Base-by-base conservation (phyloP, 2,329 filamentous ascomycete genomes). In the Ascosphaera acerosa region DNA sequence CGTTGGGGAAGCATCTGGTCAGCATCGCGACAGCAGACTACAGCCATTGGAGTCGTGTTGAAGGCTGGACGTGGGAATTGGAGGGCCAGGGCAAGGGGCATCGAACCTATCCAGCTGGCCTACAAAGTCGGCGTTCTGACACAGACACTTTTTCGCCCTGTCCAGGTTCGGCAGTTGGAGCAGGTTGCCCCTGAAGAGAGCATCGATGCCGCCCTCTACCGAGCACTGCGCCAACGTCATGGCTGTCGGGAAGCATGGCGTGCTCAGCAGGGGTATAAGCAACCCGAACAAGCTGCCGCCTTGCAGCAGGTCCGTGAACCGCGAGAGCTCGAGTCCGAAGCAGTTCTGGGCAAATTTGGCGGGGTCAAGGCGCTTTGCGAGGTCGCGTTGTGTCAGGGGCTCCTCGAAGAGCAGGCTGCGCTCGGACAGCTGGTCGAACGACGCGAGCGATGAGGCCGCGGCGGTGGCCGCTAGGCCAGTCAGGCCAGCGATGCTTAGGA, bases 181-280 rank as follows among this genome's bases (percentile, higher is more conserved):
- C 10, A 27, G 16, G 12, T 10, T 4, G 4, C 25, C 25, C 12
- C 16, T 15, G 6, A 15, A 4, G n/a, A 27, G 16, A 6, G n/a
- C 25, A n/a, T 27, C 16, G n/a, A 27, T 14, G 4, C 25, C 25
- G 10, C 10, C 10, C 25, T 27, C 4, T 6, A 27, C 4, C 12
- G 25, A n/a, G 16, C 25, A 27, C 4, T 4, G 4, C 25, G 16
- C 4, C 25, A 27, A 15, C 6, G 25, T 27, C 6, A n/a, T 27
- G 6, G 25, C 25, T 27, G 25, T 27, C 16, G 25, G 25, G 25
- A 27, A 27, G 10, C 25, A 27, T 4, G 25, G 25, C 25, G 25
- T 27, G 25, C 25, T 27, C 25, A 27, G 12, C 10, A 27, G 4
- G 6, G 25, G 25, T 15, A 27, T 15, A 15, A 27, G 12, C 4